Percentiles rank a stretch among this genome's conserved stretches.
Conservation (phyloP, 495 filamentous ascomycete species). For the Lophium mytilinum region DNA sequence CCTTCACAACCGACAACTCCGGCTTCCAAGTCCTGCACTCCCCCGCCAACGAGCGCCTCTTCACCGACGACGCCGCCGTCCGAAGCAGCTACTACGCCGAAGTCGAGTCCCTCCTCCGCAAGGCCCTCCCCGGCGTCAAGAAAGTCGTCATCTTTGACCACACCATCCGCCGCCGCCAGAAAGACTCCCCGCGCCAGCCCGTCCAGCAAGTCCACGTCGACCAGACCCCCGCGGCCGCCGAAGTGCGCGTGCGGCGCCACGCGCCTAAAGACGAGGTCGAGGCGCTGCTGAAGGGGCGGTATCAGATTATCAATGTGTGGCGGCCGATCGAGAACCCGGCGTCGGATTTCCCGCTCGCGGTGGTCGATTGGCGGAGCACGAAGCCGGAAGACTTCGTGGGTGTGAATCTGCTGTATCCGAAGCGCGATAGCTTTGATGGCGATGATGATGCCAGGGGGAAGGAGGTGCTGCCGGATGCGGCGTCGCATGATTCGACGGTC, state of each 20-base stretch:
- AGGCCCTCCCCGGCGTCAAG: slow-evolving; percentile 25
- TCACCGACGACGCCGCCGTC: slow-evolving; percentile 28
- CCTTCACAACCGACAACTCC: slow-evolving; percentile 29
- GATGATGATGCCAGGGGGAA: slow-evolving; percentile 33
- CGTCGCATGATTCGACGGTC: slow-evolving; percentile 11
- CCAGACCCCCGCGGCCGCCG: slow-evolving; percentile 32
- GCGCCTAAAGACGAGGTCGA: slow-evolving; percentile 47
- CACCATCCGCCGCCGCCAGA: slow-evolving; percentile 30
- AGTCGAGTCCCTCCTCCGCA: slow-evolving; percentile 27
- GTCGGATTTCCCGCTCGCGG: slow-evolving; percentile 32
- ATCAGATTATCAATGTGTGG: slow-evolving; percentile 77
- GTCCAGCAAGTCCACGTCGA: slow-evolving; percentile 37
- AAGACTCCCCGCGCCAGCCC: slow-evolving; percentile 31
- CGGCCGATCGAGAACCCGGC: slow-evolving; percentile 53
- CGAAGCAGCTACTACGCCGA: slow-evolving; percentile 30
- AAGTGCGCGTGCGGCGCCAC: slow-evolving; percentile 30
- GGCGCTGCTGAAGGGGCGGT: slow-evolving; percentile 52
- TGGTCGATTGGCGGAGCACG: slow-evolving; percentile 34
- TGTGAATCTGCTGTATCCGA: slow-evolving; percentile 32
- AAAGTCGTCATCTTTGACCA: slow-evolving; percentile 37
- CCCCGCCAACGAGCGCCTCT: slow-evolving; percentile 28
- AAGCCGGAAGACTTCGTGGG: slow-evolving; percentile 29
- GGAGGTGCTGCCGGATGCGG: slow-evolving; percentile 27
- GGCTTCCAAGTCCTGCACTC: slow-evolving; percentile 30
- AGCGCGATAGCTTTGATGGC: slow-evolving; percentile 18